Base-by-base conservation (phyloP, 352 stramenopile genomes). In the Peronospora farinosa region DNA sequence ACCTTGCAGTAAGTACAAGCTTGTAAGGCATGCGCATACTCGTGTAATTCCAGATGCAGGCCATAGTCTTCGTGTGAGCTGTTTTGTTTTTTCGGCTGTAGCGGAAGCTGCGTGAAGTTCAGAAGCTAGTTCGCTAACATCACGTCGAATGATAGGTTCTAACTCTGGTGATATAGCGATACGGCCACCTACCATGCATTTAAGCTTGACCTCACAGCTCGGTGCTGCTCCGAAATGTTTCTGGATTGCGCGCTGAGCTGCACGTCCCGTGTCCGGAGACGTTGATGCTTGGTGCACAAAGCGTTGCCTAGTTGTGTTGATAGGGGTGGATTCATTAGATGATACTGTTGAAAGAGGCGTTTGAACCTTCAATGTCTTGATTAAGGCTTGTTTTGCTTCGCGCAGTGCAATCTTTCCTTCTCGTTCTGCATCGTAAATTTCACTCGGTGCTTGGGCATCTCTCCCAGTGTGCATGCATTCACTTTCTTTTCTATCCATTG, bases 11-110 rank as follows among this genome's bases (percentile, higher is more conserved):
- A 94, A 55, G 23, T 83, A 86, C 49, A 88, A 58, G 53, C 80
- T 94, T 2, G 73, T 72, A 12, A 92, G 62, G 40, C 75, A 90
- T 16, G 75, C 79, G 19, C 77, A 89, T 10, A 89, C 72, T 36
- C 84, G 56, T n/a, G 84, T 94, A 32, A 94, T 89, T 0, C 74
- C 76, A 11, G 80, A 72, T 7, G 84, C 74, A 16, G 84, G 84
- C 84, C 84, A 94, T 17, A 94, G 51, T 39, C 74, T 59, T 45
- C 66, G 62, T 2, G 79, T 65, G 0, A 91, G 52, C 3, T 79
- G 60, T 21, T 73, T 72, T 0, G 74, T 86, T 51, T 80, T 80
- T 23, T 84, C 78, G 3, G 84, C 81, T 0, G 81, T 85, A 19
- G 60, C 50, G 0, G 81, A 80, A 9, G 79, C 73, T 15, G 80